A percentile compares a stretch with the other conserved stretches of the same genome.
phyloP scores from a whole-genome alignment of 1,284 basidiomycete species.

The Ustilago crameri region DNA sequence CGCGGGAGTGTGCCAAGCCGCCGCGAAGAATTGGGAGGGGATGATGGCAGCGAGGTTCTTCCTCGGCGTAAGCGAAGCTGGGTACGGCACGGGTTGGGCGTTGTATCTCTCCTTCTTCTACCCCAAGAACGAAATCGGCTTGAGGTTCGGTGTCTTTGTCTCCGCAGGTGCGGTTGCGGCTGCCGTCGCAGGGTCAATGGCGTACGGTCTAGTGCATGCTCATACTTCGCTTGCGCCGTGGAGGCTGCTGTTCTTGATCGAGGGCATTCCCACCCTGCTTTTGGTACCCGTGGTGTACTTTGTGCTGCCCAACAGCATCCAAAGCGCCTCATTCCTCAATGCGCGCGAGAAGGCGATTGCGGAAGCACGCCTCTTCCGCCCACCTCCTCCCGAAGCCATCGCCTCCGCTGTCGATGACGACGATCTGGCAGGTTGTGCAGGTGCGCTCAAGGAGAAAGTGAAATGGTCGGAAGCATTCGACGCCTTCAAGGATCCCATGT shows the following conservation, averaged over 20 bases:
- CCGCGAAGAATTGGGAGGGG: constrained; percentile 49
- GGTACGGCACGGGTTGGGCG: constrained; percentile 59
- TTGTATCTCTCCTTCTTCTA: constrained; percentile 63
- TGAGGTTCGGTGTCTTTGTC: constrained; percentile 56
- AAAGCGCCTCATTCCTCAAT: constrained; percentile 53
- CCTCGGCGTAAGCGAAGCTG: constrained; percentile 58
- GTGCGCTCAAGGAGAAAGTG: constrained; percentile 11
- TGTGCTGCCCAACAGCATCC: constrained; percentile 57
- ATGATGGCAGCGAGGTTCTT: constrained; percentile 61
- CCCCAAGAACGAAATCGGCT: constrained; percentile 58
- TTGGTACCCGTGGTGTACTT: constrained; percentile 52
- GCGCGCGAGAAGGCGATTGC: constrained; percentile 56
- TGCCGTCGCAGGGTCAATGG: constrained; percentile 57
- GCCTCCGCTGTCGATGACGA: neutral
- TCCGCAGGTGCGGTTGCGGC: constrained; percentile 33
- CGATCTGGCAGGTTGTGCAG: neutral
- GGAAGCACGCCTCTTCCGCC: constrained; percentile 47
- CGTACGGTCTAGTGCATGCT: constrained; percentile 60
- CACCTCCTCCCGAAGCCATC: constrained; percentile 21
- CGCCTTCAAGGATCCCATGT: constrained; percentile 55
- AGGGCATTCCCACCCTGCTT: constrained; percentile 60
- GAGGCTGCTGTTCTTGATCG: constrained; percentile 61
- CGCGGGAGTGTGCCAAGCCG: constrained; percentile 51
- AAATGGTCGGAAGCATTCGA: constrained; percentile 31
- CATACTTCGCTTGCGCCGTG: constrained; percentile 46